Evolutionary conservation across 1,284 basidiomycete species (phyloP), one percentile per base, ranked within the genome.

Genomic region (Apiotrichum gamsii): DNA sequence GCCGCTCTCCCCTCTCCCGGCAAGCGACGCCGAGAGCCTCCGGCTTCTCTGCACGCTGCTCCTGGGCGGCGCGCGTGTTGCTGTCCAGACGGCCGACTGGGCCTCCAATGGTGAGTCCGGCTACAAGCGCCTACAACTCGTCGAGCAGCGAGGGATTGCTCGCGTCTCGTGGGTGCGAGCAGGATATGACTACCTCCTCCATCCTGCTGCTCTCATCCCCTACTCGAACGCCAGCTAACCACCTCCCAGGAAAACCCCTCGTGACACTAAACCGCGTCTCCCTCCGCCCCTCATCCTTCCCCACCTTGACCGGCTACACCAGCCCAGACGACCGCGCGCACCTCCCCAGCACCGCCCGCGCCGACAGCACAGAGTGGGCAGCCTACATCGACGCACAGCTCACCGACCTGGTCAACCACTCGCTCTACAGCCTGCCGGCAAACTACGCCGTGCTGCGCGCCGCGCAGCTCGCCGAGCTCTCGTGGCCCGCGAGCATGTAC

Each of bases 391-490:
- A 70, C 20, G 58, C 56, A n/a, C 58, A 58, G 20, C 48, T 70
- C 9, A 56, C 60, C 2, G 70, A 72, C 43, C 58, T 72, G 0
- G 53, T 68, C 14, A 69, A 69, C 42, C 68, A 68, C 59, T 60
- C 62, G 15, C 56, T 67, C 25, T 72, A 67, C 56, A 65, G 64
- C 4, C 57, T 70, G 0, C 67, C 67, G 2, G 59, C 59, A 10
- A 71, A 72, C 52, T 64, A 68, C 43, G 47, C 60, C 1, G 39
- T 52, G 18, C 45, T 66, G 20, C 56, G 54, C n/a, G 57, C 56
- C 20, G 55, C 64, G 14, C 67, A 68, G 49, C 43, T 57, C 9
- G 39, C 50, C 1, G 44, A 52, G 16, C 56, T 65, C 5, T 31
- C 53, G 3, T 70, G 65, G 50, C 67, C 67, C 1, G 52, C 61